A percentile compares a stretch with the other conserved stretches of the same genome.
These are phyloP conservation scores for Dichotomopilus funicola DNA, from an alignment of 2,329 filamentous ascomycete species.

Conservation along the genomic window DNA sequence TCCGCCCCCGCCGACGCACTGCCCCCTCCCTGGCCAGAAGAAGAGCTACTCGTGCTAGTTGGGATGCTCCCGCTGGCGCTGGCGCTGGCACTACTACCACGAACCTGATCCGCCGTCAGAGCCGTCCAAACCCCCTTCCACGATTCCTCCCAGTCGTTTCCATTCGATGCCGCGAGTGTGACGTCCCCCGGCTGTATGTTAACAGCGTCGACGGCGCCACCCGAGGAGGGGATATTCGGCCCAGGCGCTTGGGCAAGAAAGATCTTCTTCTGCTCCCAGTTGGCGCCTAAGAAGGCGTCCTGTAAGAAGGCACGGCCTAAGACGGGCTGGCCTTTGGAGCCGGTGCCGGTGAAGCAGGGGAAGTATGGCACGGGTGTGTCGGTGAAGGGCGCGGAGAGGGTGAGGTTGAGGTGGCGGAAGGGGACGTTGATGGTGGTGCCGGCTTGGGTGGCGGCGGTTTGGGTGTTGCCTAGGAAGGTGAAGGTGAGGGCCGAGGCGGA, in stretches of 20 bases:
- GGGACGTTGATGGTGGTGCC: slow-evolving; percentile 6
- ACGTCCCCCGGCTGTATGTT: neutral
- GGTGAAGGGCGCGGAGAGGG: neutral
- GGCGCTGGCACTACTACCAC: no score
- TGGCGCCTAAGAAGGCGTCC: slow-evolving; percentile 8
- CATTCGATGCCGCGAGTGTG: neutral
- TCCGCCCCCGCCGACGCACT: no score
- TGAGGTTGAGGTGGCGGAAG: slow-evolving; percentile 8
- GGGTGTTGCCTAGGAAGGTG: neutral
- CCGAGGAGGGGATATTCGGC: neutral
- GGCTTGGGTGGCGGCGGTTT: neutral
- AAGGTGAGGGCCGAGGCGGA: slow-evolving; percentile 6
- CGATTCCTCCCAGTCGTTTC: slow-evolving; percentile 4
- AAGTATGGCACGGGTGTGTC: neutral
- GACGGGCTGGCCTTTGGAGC: neutral
- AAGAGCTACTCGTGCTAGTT: no score
- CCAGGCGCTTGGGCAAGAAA: slow-evolving; percentile 4
- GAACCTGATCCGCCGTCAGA: neutral
- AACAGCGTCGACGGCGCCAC: neutral
- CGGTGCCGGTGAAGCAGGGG: slow-evolving; percentile 4
- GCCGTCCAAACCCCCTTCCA: slow-evolving; percentile 6
- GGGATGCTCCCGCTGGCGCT: no score
- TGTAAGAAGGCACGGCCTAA: slow-evolving; percentile 9
- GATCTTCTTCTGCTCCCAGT: slow-evolving; percentile 1
- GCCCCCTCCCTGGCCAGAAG: neutral